Conservation (phyloP, 768 basidiomycete genomes). For the Trametes gibbosa region DNA sequence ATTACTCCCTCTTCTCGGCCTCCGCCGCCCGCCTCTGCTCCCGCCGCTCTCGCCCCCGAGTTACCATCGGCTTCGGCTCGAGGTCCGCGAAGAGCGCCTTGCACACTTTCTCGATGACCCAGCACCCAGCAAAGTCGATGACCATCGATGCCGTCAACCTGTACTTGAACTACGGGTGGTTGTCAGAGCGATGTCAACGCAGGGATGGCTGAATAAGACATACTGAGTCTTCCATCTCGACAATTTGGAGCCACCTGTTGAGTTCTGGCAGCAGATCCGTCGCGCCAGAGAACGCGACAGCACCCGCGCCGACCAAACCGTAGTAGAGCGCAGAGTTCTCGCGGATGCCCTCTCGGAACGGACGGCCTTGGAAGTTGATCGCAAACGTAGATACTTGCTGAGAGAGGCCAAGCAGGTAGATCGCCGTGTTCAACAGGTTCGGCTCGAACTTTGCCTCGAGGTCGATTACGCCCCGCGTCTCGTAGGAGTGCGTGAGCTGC, state of each 20-base stretch:
- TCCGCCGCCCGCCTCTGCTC: conserved; percentile 36
- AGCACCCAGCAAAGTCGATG: conserved; percentile 87
- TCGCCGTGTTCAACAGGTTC: conserved; percentile 90
- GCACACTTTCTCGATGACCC: conserved; percentile 75
- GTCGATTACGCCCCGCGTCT: conserved; percentile 82
- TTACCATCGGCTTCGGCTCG: conserved; percentile 82
- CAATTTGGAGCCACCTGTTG: conserved; percentile 95
- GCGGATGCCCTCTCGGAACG: conserved; percentile 96
- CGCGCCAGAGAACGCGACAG: conserved; percentile 90
- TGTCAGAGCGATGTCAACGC: neutral
- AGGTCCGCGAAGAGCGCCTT: conserved; percentile 87
- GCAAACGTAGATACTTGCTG: conserved; percentile 99
- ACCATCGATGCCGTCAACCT: conserved; percentile 79
- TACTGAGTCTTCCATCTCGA: conserved; percentile 79
- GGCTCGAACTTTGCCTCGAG: conserved; percentile 97
- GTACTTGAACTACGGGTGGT: conserved; percentile 67
- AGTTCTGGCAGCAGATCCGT: conserved; percentile 95
- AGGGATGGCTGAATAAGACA: conserved; percentile 30
- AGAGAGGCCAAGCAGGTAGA: conserved; percentile 91
- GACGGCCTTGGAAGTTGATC: conserved; percentile 96
- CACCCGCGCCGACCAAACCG: conserved; percentile 85
- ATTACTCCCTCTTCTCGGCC: conserved; percentile 8
- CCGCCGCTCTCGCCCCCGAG: conserved; percentile 76
- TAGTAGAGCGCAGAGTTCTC: conserved; percentile 94
- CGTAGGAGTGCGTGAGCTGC: conserved; percentile 69